Conservation (phyloP, 331 rosid genomes). For the Quercus phellos region DNA sequence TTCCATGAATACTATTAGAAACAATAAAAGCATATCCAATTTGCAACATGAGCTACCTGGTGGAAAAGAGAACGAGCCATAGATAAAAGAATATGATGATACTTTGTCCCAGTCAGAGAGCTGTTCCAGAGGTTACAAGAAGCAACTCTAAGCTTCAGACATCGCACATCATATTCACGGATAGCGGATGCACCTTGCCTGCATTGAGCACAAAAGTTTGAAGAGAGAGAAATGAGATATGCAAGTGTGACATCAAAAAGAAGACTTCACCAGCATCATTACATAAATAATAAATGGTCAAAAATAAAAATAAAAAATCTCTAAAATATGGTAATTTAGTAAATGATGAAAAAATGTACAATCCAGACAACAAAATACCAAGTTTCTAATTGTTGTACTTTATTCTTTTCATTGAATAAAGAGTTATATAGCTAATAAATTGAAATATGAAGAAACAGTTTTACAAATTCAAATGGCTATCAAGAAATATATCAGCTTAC, state of each 20-base stretch:
- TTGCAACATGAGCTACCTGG: constrained; percentile 44
- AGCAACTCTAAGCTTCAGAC: constrained; percentile 61
- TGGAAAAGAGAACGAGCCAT: constrained; percentile 68
- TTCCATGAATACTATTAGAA: constrained; percentile 10
- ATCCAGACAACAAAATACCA: neutral
- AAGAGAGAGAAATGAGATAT: constrained; percentile 7
- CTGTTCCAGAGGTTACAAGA: constrained; percentile 59
- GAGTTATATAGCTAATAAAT: neutral
- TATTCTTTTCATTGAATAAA: neutral
- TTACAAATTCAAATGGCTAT: neutral
- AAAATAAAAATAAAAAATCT: neutral
- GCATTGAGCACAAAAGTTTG: neutral
- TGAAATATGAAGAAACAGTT: neutral
- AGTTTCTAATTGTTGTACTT: neutral
- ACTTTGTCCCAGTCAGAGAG: constrained; percentile 39
- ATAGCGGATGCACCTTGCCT: constrained; percentile 53
- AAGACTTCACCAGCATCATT: neutral
- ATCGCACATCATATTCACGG: constrained; percentile 43
- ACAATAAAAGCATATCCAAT: neutral
- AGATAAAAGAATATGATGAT: constrained; percentile 49
- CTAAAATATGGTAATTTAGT: neutral
- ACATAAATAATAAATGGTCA: neutral
- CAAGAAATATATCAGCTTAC: constrained; percentile 39
- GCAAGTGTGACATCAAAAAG: neutral
- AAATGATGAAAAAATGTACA: neutral